Percentiles rank a stretch among this genome's conserved stretches.
phyloP scores from a whole-genome alignment of 2,329 filamentous ascomycete genomes.

The Phialophora expanda region DNA sequence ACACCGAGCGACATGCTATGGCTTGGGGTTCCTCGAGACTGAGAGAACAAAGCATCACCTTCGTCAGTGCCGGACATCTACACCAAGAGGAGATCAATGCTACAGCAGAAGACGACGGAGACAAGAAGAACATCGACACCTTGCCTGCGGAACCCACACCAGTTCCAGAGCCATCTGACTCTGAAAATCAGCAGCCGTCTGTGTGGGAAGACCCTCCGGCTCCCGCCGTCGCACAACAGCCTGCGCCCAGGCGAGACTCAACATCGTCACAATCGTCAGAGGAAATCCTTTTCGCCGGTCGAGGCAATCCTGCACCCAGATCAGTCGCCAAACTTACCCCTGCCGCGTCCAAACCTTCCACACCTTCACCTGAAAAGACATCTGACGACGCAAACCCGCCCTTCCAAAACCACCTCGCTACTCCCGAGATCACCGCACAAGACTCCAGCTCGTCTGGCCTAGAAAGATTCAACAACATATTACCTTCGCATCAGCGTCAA shows the following conservation, averaged over 20 bases:
- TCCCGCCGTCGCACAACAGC: background rate
- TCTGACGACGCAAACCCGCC: background rate
- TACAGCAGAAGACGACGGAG: slow-evolving; percentile 7
- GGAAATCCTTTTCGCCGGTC: slow-evolving; percentile 36
- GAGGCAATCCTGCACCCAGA: slow-evolving; percentile 19
- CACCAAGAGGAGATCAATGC: slow-evolving; percentile 44
- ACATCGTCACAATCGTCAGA: slow-evolving; percentile 35
- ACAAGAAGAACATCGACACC: slow-evolving; percentile 1
- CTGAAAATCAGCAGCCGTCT: background rate
- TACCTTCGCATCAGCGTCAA: slow-evolving; percentile 11
- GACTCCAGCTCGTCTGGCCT: slow-evolving; percentile 21
- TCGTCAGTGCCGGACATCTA: slow-evolving; percentile 64
- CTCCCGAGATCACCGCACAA: slow-evolving; percentile 3
- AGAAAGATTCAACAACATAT: slow-evolving; percentile 17
- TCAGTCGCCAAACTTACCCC: background rate
- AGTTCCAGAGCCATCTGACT: background rate
- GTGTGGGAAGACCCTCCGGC: background rate
- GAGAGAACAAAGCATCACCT: slow-evolving; percentile 61
- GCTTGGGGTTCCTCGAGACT: slow-evolving; percentile 58
- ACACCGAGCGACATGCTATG: slow-evolving; percentile 58
- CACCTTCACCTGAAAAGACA: slow-evolving; percentile 1
- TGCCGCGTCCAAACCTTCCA: slow-evolving; percentile 3
- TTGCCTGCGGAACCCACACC: background rate
- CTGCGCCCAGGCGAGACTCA: slow-evolving; percentile 24
- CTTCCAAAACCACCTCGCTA: background rate